Conservation (phyloP, 768 basidiomycete genomes). For the Ramaria sp. region DNA sequence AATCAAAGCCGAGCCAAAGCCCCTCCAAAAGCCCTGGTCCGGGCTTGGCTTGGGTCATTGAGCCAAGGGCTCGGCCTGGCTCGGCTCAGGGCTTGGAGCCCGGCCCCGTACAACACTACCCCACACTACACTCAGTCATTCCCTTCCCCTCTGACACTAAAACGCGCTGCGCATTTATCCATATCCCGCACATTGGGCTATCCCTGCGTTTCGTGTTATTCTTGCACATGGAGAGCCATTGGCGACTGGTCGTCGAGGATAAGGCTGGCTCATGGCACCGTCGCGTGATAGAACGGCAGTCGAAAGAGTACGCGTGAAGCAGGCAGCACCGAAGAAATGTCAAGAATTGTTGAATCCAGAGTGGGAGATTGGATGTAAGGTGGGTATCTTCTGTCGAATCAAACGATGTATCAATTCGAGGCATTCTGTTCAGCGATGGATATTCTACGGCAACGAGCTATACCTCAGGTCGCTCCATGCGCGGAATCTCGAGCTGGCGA, state of each 20-base stretch:
- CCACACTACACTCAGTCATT: slow-evolving; percentile 14
- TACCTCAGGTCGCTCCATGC: slow-evolving; percentile 14
- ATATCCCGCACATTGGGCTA: slow-evolving; percentile 9
- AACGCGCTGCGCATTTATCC: slow-evolving; percentile 2
- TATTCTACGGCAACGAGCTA: slow-evolving; percentile 18
- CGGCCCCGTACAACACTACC: too few relatives aligned
- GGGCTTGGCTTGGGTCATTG: too few relatives aligned
- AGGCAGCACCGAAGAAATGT: slow-evolving; percentile 15
- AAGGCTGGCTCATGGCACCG: not conserved
- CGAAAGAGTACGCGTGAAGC: slow-evolving; percentile 11
- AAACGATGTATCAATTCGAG: slow-evolving; percentile 31
- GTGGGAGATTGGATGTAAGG: slow-evolving; percentile 16
- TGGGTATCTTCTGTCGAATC: not conserved
- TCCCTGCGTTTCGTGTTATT: not conserved
- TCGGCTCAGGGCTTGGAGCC: too few relatives aligned
- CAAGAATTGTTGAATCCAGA: slow-evolving; percentile 14
- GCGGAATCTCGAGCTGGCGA: slow-evolving; percentile 13
- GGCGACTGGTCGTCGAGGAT: not conserved
- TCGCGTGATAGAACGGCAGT: not conserved
- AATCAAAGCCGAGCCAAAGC: too few relatives aligned
- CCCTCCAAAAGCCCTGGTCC: too few relatives aligned
- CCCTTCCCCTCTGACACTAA: slow-evolving; percentile 2
- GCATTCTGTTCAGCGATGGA: slow-evolving; percentile 12
- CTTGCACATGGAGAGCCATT: not conserved
- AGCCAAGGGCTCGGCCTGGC: too few relatives aligned